Evolutionary conservation across 352 stramenopile genomes (phyloP).

Genomic region (Globisporangium solare): DNA sequence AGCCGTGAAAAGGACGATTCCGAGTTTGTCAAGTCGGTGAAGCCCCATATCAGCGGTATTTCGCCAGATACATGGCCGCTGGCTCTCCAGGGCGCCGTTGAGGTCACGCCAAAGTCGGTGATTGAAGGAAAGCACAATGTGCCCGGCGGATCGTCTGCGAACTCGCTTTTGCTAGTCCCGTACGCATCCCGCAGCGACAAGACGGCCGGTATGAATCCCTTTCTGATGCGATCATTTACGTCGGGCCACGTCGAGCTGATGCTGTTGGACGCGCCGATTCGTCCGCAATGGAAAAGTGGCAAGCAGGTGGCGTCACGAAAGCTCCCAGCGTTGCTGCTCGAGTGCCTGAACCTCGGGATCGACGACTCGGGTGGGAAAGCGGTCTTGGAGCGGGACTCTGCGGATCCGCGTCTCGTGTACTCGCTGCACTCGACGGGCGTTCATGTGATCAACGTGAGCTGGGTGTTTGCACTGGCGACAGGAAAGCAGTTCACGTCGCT

Average conservation of each 20-base stretch:
- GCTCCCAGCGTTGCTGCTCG: constrained; percentile 53
- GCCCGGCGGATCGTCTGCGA: constrained; percentile 34
- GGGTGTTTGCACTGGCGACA: constrained; percentile 51
- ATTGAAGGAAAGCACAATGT: constrained; percentile 51
- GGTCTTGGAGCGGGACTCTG: constrained; percentile 41
- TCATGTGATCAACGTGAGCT: constrained; percentile 73
- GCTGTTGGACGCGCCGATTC: constrained; percentile 54
- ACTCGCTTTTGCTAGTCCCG: constrained; percentile 48
- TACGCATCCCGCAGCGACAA: constrained; percentile 24
- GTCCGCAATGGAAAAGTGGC: constrained; percentile 57
- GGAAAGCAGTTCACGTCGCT: constrained; percentile 57
- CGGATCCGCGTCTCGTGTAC: constrained; percentile 61
- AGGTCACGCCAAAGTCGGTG: constrained; percentile 49
- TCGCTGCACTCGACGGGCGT: constrained; percentile 73
- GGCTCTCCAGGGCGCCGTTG: constrained; percentile 62
- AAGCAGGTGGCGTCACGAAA: constrained; percentile 8
- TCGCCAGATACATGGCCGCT: constrained; percentile 70
- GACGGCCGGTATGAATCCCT: constrained; percentile 29
- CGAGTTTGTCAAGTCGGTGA: constrained; percentile 37
- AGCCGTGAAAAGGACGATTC: neutral
- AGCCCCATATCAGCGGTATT: constrained; percentile 66
- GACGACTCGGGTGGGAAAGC: constrained; percentile 66
- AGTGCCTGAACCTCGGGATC: constrained; percentile 70
- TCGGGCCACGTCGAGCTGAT: constrained; percentile 75
- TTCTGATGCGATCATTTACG: constrained; percentile 64